Evolutionary conservation across 2,329 filamentous ascomycete genomes (phyloP).

Genomic region (Phyllosticta capitalensis): DNA sequence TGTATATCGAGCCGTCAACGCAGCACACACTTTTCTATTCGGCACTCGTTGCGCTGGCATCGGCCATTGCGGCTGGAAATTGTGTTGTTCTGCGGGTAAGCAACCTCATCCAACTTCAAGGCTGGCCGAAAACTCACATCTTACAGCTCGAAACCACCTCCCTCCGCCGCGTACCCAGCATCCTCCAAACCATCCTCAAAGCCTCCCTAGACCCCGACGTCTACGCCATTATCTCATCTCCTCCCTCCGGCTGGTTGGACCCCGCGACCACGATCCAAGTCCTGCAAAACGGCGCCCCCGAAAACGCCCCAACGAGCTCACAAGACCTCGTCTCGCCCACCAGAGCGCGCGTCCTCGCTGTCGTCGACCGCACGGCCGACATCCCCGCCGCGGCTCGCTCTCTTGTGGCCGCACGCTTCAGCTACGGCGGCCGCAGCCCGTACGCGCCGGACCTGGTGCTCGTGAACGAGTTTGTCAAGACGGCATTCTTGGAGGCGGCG

Average conservation of each 20-base stretch:
- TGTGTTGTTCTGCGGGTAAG: conserved; percentile 42
- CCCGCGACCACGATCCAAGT: conserved; percentile 22
- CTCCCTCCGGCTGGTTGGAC: conserved; percentile 18
- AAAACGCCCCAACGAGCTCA: conserved; percentile 7
- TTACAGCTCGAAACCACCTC: conserved; percentile 31
- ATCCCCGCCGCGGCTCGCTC: conserved; percentile 43
- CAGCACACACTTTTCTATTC: conserved; percentile 42
- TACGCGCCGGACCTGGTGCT: conserved; percentile 55
- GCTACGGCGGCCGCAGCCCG: conserved; percentile 46
- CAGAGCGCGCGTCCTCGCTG: conserved; percentile 36
- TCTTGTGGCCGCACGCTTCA: conserved; percentile 45
- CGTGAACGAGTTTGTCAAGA: conserved; percentile 54
- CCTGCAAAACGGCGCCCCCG: conserved; percentile 22
- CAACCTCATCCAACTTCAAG: neutral
- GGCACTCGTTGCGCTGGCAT: conserved; percentile 33
- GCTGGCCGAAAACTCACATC: neutral
- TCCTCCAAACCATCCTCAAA: conserved; percentile 31
- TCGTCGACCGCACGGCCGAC: conserved; percentile 53
- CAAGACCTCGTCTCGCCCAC: conserved; percentile 28
- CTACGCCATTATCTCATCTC: conserved; percentile 34
- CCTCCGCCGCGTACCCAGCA: conserved; percentile 24
- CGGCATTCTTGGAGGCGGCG: conserved; percentile 31
- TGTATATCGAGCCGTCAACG: conserved; percentile 39
- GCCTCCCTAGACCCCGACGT: conserved; percentile 39
- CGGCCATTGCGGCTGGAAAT: conserved; percentile 43